Evolutionary conservation across 192 early-diverging fungal genomes (phyloP), one percentile per base, ranked within the genome.

Genomic region (Ambispora gerdemannii): DNA sequence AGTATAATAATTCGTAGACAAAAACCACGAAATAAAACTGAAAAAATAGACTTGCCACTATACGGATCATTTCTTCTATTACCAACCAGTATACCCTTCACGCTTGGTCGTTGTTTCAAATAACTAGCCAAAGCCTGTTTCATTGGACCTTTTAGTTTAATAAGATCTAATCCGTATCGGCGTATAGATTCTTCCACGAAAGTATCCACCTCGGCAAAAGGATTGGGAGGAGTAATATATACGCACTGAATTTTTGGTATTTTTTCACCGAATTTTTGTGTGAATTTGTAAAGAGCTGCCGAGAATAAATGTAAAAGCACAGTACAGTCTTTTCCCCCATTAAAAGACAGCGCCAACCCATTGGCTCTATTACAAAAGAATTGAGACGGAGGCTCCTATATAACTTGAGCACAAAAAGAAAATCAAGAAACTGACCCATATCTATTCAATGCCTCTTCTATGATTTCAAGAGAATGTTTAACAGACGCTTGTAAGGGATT

Each of bases 291-390:
- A 31, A 90, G 76, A 1, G 89, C 93, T 19, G 90, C 89, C 4
- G 83, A 78, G 27, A 90, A 83, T 30, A 96, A 73, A 72, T 94
- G 90, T 49, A 98, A 80, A 49, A 98, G 77, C 11, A 95, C 92
- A 1, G 95, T 96, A 78, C 96, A 97, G 75, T 98, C 96, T 76
- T 98, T 98, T 19, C 96, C 96, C 8, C 96, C 96, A 73, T 98
- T 98, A 71, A 97, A 98, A 58, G 89, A 90, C 47, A 98, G 78
- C 4, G 90, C 86, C 11, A 96, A 56, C 4, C 80, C 78, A 0
- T 84, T 76, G 20, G 80, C 73, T 43, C 92, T 94, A 81, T 6
- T 63, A 59, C 32, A 52, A 11, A 32, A 31, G 32, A 69, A 36
- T 50, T 59, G 38, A 34, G 19, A 31, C 20, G 20, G 30, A 36